phyloP scores from a whole-genome alignment of 495 filamentous ascomycete species.

The Penicillium paxilli region DNA sequence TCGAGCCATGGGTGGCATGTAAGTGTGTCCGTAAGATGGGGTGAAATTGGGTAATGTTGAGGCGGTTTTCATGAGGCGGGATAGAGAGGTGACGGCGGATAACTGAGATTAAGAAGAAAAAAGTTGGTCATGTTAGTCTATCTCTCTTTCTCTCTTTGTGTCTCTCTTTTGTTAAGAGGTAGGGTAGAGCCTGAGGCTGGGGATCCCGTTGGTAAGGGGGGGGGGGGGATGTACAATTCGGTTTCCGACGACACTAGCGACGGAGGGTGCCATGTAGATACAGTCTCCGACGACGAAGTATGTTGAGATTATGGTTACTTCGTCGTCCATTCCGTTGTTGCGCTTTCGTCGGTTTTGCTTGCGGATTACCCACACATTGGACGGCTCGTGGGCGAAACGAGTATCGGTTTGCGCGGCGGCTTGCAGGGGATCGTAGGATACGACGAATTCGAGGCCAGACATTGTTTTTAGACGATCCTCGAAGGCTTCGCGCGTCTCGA shows the following conservation, averaged over 20 bases:
- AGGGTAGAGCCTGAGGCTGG: too few relatives aligned
- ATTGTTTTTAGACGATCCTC: constrained; percentile 74
- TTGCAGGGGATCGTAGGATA: constrained; percentile 67
- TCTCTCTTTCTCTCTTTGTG: too few relatives aligned
- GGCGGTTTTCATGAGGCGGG: constrained; percentile 62
- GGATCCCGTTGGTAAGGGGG: too few relatives aligned
- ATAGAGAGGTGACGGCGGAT: constrained; percentile 60
- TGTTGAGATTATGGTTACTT: constrained; percentile 69
- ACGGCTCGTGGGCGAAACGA: constrained; percentile 50
- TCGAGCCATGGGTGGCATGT: constrained; percentile 56
- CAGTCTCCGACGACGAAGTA: constrained; percentile 86
- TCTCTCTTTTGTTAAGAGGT: too few relatives aligned
- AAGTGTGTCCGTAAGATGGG: constrained; percentile 72
- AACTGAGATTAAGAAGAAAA: constrained; percentile 48
- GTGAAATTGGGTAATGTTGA: constrained; percentile 69
- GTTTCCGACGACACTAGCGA: constrained; percentile 74
- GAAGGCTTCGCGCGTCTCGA: constrained; percentile 73
- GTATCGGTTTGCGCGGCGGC: constrained; percentile 64
- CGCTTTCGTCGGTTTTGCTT: constrained; percentile 75
- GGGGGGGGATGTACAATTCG: constrained; percentile 60
- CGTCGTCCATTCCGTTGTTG: constrained; percentile 59
- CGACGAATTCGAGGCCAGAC: constrained; percentile 80
- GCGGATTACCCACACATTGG: constrained; percentile 86
- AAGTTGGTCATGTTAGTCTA: too few relatives aligned
- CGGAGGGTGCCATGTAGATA: constrained; percentile 84